A percentile compares a stretch with the other conserved stretches of the same genome.
Conservation (phyloP, 1,139 yeast genomes). For the Pichia sp. region DNA sequence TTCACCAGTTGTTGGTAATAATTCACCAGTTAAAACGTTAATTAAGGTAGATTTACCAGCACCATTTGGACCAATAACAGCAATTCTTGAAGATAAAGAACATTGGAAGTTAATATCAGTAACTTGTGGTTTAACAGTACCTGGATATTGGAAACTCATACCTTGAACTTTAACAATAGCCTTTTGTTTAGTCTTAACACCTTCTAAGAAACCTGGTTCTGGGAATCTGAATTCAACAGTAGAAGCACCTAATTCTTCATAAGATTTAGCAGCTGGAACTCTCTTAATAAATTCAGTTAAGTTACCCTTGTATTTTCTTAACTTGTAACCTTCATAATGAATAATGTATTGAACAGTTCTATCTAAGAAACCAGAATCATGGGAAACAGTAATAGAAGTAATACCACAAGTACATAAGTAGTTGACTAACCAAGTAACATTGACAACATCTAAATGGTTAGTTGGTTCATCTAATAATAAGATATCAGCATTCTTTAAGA, state of each 20-base stretch:
- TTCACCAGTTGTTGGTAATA: conserved; percentile 95
- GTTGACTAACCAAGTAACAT: conserved; percentile 99
- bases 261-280: conserved; percentile 98
- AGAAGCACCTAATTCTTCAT: conserved; percentile 98
- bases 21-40: conserved; percentile 98
- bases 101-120: conserved; percentile 91
- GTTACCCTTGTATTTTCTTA: conserved; percentile 99
- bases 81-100: conserved; percentile 98
- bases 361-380: conserved; percentile 99
- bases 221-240: conserved; percentile 96
- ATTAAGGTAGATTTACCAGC: conserved; percentile 99
- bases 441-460: conserved; percentile 98
- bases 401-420: conserved; percentile 97
- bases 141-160: conserved; percentile 99
- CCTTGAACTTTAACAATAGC: conserved; percentile 96
- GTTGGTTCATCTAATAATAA: conserved; percentile 99
- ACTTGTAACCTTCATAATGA: conserved; percentile 99
- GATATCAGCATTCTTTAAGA: conserved; percentile 96
- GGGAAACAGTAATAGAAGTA: conserved; percentile 96
- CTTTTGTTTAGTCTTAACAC: conserved; percentile 99
- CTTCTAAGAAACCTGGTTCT: conserved; percentile 99
- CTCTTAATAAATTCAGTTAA: conserved; percentile 96
- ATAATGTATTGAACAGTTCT: conserved; percentile 95
- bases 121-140: conserved; percentile 94
- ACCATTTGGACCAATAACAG: conserved; percentile 99